Conservation (phyloP, 768 basidiomycete species). For the Filobasidium wieringae region DNA sequence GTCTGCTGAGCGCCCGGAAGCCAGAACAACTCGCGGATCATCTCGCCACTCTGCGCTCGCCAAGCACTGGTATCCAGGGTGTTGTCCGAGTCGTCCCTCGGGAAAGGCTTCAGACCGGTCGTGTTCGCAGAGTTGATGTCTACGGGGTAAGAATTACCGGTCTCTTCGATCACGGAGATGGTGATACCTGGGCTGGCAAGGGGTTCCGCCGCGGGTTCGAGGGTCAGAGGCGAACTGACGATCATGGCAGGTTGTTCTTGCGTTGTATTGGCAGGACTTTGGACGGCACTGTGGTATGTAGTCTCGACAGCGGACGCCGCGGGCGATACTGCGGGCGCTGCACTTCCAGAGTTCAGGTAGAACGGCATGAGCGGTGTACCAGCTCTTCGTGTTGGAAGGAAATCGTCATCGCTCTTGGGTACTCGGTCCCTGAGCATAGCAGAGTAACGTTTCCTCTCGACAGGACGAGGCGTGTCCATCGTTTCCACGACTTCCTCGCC, state of each 20-base stretch:
- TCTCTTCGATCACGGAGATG: conserved; percentile 6
- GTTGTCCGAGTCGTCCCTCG: not conserved
- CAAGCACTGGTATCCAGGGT: not conserved
- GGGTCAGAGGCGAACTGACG: not conserved
- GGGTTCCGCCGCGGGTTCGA: too few species aligned
- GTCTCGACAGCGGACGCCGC: not conserved
- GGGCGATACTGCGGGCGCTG: not conserved
- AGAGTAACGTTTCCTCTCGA: conserved; percentile 13
- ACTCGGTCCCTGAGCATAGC: not conserved
- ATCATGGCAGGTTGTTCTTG: not conserved
- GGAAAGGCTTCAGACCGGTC: not conserved
- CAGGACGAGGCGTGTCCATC: not conserved
- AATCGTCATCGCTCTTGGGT: not conserved
- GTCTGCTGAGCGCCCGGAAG: not conserved
- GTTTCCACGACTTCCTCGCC: not conserved
- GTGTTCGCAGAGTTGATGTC: not conserved
- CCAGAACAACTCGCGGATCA: not conserved
- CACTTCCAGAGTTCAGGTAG: not conserved
- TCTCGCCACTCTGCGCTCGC: not conserved
- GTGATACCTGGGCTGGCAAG: conserved; percentile 7
- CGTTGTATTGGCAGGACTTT: not conserved
- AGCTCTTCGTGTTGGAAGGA: not conserved
- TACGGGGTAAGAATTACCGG: not conserved
- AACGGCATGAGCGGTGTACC: conserved; percentile 1
- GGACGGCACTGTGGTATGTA: not conserved